These are phyloP conservation scores for Cinnamomum chago DNA, from an alignment of 164 flowering plant genomes.

Conservation along the genomic window DNA sequence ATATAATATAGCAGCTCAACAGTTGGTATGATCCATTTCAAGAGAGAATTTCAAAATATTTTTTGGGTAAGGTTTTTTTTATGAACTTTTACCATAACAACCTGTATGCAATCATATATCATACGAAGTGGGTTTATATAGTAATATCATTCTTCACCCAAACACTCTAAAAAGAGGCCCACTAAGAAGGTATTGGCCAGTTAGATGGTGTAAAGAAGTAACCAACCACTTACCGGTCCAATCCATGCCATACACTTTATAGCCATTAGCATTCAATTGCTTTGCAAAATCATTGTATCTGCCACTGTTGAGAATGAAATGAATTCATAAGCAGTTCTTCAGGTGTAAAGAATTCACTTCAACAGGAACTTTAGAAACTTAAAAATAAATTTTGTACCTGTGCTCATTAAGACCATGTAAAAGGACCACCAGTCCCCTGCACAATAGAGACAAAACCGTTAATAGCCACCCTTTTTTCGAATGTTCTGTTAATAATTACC, in stretches of 20 bases:
- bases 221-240: conserved; percentile 73
- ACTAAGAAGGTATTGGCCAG: neutral
- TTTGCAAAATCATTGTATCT: conserved; percentile 74
- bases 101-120: neutral
- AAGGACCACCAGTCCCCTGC: conserved; percentile 72
- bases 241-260: conserved; percentile 86
- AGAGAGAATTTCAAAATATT: no score
- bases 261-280: conserved; percentile 72
- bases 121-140: neutral
- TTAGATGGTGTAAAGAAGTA: neutral
- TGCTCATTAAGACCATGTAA: conserved; percentile 95
- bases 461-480: neutral
- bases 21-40: neutral
- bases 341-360: neutral
- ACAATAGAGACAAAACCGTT: conserved; percentile 14
- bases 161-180: neutral
- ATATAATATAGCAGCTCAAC: neutral
- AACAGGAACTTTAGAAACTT: neutral
- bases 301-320: conserved; percentile 47
- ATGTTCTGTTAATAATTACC: neutral
- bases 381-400: conserved; percentile 42
- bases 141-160: neutral
- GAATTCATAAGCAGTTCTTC: conserved; percentile 6
- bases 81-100: neutral
- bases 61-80: neutral